These are phyloP conservation scores for Tephrocybe sp. DNA, from an alignment of 768 basidiomycete genomes.

Conservation along the genomic window DNA sequence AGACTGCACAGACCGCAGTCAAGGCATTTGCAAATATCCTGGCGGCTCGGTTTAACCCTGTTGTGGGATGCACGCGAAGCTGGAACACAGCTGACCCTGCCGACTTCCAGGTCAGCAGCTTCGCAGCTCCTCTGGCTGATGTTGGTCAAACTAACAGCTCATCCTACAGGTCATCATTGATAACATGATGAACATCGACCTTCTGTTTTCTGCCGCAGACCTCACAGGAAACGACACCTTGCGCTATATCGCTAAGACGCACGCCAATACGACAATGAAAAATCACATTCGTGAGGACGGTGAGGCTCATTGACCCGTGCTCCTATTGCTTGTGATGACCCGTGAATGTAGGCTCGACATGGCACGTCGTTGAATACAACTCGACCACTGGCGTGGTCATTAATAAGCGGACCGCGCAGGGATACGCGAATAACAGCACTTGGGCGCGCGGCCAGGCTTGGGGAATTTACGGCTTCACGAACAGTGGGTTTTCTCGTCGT, in stretches of 20 bases:
- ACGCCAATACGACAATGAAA: slow-evolving; percentile 65
- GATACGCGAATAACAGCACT: slow-evolving; percentile 62
- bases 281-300: slow-evolving; percentile 69
- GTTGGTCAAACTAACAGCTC: background rate
- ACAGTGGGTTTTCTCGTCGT: slow-evolving; percentile 43
- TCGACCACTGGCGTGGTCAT: slow-evolving; percentile 62
- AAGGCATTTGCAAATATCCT: slow-evolving; percentile 56
- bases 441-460: slow-evolving; percentile 77
- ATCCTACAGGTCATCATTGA: slow-evolving; percentile 63
- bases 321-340: background rate
- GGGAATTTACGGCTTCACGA: slow-evolving; percentile 70
- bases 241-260: slow-evolving; percentile 58
- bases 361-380: slow-evolving; percentile 70
- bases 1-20: slow-evolving; percentile 54
- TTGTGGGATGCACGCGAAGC: slow-evolving; percentile 67
- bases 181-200: slow-evolving; percentile 80
- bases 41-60: slow-evolving; percentile 55
- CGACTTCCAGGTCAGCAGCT: slow-evolving; percentile 33
- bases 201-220: slow-evolving; percentile 55
- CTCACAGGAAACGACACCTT: slow-evolving; percentile 61
- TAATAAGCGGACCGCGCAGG: slow-evolving; percentile 56
- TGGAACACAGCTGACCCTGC: slow-evolving; percentile 58
- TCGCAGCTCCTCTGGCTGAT: background rate
- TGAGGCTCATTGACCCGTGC: slow-evolving; percentile 22
- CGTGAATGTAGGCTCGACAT: slow-evolving; percentile 38